Percentiles rank a stretch among this genome's conserved stretches.
Conservation (phyloP, 2,329 filamentous ascomycete genomes). For the Pestalotiopsis sp. region DNA sequence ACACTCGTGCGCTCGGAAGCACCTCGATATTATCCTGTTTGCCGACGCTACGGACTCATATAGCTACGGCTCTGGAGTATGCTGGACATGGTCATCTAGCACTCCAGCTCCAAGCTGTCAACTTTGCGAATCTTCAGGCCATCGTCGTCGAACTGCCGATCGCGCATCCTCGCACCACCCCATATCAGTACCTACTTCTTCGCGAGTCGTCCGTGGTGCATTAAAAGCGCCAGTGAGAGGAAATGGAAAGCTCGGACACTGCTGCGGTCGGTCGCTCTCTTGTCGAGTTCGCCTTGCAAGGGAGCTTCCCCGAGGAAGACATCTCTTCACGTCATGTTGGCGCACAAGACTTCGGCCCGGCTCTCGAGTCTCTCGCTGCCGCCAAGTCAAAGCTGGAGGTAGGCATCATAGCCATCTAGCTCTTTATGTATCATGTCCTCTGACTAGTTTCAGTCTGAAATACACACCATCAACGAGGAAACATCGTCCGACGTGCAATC, state of each 20-base stretch:
- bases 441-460: constrained; percentile 56
- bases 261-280: constrained; percentile 55
- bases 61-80: background rate
- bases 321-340: constrained; percentile 38
- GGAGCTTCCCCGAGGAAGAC: constrained; percentile 47
- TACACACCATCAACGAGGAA: constrained; percentile 74
- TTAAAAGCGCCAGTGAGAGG: background rate
- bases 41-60: background rate
- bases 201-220: background rate
- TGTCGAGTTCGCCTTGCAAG: constrained; percentile 58
- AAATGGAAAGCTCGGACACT: constrained; percentile 28
- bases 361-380: constrained; percentile 39
- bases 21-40: background rate
- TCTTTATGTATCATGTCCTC: background rate
- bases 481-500: constrained; percentile 77
- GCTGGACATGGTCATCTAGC: background rate
- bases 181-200: background rate
- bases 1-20: background rate
- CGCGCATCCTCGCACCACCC: background rate
- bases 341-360: constrained; percentile 36
- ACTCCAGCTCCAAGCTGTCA: background rate
- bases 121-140: background rate
- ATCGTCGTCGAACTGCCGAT: background rate
- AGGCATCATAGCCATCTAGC: constrained; percentile 11
- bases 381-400: constrained; percentile 48